Conservation (phyloP, 2,329 filamentous ascomycete species). For the Trichophyton rubrum region DNA sequence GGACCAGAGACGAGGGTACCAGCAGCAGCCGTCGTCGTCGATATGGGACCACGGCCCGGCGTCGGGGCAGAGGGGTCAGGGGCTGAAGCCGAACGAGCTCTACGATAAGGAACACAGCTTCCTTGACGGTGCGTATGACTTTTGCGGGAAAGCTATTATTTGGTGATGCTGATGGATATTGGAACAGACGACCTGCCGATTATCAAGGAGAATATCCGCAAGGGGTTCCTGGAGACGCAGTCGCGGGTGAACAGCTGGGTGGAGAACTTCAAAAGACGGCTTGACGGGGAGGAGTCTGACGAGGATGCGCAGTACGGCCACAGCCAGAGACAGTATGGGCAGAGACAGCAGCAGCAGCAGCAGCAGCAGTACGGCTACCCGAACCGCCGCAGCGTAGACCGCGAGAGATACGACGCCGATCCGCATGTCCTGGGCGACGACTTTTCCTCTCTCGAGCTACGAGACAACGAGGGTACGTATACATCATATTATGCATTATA, state of each 20-base stretch:
- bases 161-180: too few relatives aligned
- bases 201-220: slow-evolving; percentile 82
- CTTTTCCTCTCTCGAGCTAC: slow-evolving; percentile 56
- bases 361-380: slow-evolving; percentile 28
- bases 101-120: slow-evolving; percentile 72
- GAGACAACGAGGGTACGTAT: slow-evolving; percentile 45
- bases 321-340: slow-evolving; percentile 19
- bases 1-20: slow-evolving; percentile 17
- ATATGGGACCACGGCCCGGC: slow-evolving; percentile 20
- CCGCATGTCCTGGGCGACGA: slow-evolving; percentile 82
- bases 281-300: slow-evolving; percentile 77
- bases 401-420: slow-evolving; percentile 87
- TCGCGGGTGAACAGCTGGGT: slow-evolving; percentile 89
- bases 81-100: slow-evolving; percentile 44
- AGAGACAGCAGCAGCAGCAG: neutral
- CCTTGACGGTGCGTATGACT: slow-evolving; percentile 51
- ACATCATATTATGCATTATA: neutral
- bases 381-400: slow-evolving; percentile 64
- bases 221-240: slow-evolving; percentile 91
- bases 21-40: slow-evolving; percentile 3
- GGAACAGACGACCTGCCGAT: slow-evolving; percentile 70
- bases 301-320: slow-evolving; percentile 39
- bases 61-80: slow-evolving; percentile 37
- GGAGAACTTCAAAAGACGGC: slow-evolving; percentile 75
- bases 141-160: neutral